Percentiles rank a stretch among this genome's conserved stretches.
Conservation (phyloP, 2,329 filamentous ascomycete genomes). For the Aspergillus novofumigatus region DNA sequence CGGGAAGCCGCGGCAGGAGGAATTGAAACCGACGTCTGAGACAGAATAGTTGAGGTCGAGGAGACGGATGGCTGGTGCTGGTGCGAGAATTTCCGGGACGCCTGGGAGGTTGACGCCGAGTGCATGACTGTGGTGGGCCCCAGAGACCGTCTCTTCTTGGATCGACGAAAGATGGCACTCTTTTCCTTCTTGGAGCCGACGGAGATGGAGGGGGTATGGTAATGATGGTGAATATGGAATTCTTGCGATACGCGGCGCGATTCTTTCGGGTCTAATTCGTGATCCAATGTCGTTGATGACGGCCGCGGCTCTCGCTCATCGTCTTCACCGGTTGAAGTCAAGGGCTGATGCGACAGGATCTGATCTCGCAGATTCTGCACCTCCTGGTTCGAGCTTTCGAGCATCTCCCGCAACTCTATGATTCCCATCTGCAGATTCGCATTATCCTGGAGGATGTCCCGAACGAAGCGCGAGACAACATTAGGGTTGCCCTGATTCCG, state of each 20-base stretch:
- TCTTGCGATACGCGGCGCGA: slow-evolving; percentile 60
- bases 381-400: slow-evolving; percentile 88
- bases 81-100: slow-evolving; percentile 30
- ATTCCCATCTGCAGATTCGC: slow-evolving; percentile 89
- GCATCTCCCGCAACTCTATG: slow-evolving; percentile 82
- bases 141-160: slow-evolving; percentile 68
- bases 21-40: slow-evolving; percentile 58
- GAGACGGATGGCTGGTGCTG: slow-evolving; percentile 39
- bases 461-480: slow-evolving; percentile 93
- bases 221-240: slow-evolving; percentile 91
- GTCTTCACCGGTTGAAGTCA: slow-evolving; percentile 36
- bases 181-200: slow-evolving; percentile 51
- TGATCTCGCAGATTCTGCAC: slow-evolving; percentile 83
- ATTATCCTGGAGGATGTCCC: slow-evolving; percentile 92
- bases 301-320: slow-evolving; percentile 22
- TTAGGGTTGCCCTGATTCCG: slow-evolving; percentile 57
- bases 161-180: slow-evolving; percentile 48
- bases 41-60: slow-evolving; percentile 57
- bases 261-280: slow-evolving; percentile 62
- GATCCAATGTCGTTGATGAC: slow-evolving; percentile 56
- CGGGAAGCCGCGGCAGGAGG: slow-evolving; percentile 41
- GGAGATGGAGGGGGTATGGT: slow-evolving; percentile 64
- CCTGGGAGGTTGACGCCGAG: slow-evolving; percentile 25
- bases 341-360: slow-evolving; percentile 71
- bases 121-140: slow-evolving; percentile 52